Evolutionary conservation across 2,329 filamentous ascomycete genomes (phyloP).

Genomic region (Diaporthe vaccinii): DNA sequence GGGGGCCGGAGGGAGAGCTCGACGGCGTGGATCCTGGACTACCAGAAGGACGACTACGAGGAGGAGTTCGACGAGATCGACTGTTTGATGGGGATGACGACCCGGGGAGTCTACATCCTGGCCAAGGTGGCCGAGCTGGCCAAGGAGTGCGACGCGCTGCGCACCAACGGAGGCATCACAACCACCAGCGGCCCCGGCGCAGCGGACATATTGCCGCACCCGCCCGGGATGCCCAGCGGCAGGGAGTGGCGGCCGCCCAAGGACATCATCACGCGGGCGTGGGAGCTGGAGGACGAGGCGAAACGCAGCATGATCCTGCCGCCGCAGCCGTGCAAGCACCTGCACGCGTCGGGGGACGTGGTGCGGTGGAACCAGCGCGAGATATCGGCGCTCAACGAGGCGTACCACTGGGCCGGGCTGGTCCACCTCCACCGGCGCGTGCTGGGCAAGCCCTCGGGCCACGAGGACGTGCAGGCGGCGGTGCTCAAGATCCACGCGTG

Average conservation of each 20-base stretch:
- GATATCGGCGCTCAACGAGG: constrained; percentile 79
- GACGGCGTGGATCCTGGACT: constrained; percentile 64
- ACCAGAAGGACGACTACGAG: constrained; percentile 64
- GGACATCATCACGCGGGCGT: constrained; percentile 68
- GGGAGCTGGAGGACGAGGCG: constrained; percentile 72
- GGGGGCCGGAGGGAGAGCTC: constrained; percentile 67
- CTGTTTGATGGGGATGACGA: constrained; percentile 85
- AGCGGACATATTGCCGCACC: neutral
- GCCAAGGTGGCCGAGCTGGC: constrained; percentile 80
- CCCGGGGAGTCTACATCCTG: constrained; percentile 77
- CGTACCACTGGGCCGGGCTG: constrained; percentile 84
- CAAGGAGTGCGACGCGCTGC: constrained; percentile 74
- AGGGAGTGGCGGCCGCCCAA: constrained; percentile 70
- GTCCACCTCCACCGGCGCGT: constrained; percentile 82
- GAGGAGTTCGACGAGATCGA: constrained; percentile 76
- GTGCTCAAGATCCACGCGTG: constrained; percentile 74
- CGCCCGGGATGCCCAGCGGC: constrained; percentile 50
- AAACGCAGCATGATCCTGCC: constrained; percentile 64
- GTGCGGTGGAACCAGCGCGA: constrained; percentile 72
- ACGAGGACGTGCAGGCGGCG: constrained; percentile 72
- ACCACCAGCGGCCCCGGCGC: neutral
- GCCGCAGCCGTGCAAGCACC: constrained; percentile 60
- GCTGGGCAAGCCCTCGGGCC: constrained; percentile 69
- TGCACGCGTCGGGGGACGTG: constrained; percentile 63
- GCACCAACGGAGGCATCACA: constrained; percentile 57